Evolutionary conservation across 1,139 yeast genomes (phyloP).

Genomic region (Scheffersomyces cryptocercus): DNA sequence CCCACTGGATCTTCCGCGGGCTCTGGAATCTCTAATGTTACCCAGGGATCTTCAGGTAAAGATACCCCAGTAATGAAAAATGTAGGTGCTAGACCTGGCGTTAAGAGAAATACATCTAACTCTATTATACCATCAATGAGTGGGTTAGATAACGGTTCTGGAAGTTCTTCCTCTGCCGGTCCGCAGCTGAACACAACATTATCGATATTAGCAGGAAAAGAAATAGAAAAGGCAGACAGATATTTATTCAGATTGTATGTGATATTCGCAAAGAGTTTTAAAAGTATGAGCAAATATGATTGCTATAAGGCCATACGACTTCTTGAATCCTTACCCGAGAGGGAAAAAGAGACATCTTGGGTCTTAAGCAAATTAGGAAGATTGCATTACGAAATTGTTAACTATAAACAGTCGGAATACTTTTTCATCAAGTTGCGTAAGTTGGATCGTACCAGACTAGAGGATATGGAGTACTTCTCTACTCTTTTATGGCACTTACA

Average conservation of each 20-base stretch:
- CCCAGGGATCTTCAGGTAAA: constrained; percentile 3
- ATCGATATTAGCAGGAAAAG: constrained; percentile 22
- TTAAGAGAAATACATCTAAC: constrained; percentile 32
- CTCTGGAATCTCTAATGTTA: constrained; percentile 3
- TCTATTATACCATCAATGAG: constrained; percentile 9
- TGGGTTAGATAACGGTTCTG: constrained; percentile 4
- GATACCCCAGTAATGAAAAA: constrained; percentile 16
- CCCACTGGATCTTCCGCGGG: constrained; percentile 23
- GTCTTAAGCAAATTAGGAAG: constrained; percentile 79
- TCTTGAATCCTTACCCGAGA: constrained; percentile 61
- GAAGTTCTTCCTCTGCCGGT: constrained; percentile 1
- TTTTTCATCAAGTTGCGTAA: constrained; percentile 64
- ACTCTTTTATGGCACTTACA: constrained; percentile 93
- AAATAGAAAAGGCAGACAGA: constrained; percentile 44
- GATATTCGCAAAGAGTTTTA: constrained; percentile 64
- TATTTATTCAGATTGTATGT: constrained; percentile 55
- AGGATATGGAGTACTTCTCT: constrained; percentile 90
- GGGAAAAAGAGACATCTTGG: constrained; percentile 80
- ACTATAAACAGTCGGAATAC: constrained; percentile 73
- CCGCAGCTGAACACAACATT: not conserved
- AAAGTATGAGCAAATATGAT: constrained; percentile 68
- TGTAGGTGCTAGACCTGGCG: constrained; percentile 14
- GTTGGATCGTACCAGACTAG: constrained; percentile 75
- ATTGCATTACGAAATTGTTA: constrained; percentile 82
- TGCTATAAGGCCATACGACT: constrained; percentile 78